These are phyloP conservation scores for Cystobasidium slooffiae DNA, from an alignment of 1,284 basidiomycete genomes.

Conservation along the genomic window DNA sequence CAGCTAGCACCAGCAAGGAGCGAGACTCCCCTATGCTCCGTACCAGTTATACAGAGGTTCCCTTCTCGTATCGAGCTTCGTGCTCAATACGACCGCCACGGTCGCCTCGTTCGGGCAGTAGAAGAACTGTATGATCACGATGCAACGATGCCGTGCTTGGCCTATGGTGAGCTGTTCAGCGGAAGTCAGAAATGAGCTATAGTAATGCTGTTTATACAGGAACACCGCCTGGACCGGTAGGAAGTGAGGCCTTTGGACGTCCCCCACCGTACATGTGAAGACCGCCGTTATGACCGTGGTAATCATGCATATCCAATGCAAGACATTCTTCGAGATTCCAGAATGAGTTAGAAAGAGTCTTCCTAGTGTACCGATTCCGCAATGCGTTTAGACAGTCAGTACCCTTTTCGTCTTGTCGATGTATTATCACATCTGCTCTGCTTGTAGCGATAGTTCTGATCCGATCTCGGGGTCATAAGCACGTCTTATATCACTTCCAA, in stretches of 20 bases:
- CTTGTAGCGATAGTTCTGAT: too few relatives aligned
- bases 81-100: constrained; percentile 22
- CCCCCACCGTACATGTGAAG: constrained; percentile 16
- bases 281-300: not conserved
- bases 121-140: constrained; percentile 33
- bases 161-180: constrained; percentile 15
- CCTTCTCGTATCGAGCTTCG: constrained; percentile 19
- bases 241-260: constrained; percentile 26
- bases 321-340: too few relatives aligned
- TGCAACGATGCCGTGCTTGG: constrained; percentile 31
- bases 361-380: too few relatives aligned
- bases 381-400: too few relatives aligned
- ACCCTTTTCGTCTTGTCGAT: too few relatives aligned
- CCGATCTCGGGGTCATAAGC: too few relatives aligned
- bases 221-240: constrained; percentile 7
- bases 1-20: not conserved
- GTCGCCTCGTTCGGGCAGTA: not conserved
- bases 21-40: not conserved
- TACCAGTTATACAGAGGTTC: not conserved
- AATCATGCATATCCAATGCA: too few relatives aligned
- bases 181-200: not conserved
- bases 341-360: too few relatives aligned
- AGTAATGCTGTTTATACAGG: constrained; percentile 1
- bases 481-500: not conserved
- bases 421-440: too few relatives aligned